Evolutionary conservation across 2,329 filamentous ascomycete species (phyloP).

Genomic region (Beauveria pseudobassiana): DNA sequence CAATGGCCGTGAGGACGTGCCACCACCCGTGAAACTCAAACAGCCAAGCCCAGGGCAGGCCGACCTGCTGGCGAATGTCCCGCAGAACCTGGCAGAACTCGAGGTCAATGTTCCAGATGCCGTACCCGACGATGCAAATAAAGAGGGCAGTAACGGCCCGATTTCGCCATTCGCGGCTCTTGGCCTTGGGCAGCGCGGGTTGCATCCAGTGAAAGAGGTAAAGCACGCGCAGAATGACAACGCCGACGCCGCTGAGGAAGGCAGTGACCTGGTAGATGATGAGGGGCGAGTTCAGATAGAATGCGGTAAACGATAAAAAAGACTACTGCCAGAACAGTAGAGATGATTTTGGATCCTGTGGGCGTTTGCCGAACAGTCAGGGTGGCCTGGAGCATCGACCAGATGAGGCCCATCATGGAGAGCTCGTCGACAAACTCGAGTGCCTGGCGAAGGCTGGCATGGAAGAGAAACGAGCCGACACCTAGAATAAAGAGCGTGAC

Average conservation of each 20-base stretch:
- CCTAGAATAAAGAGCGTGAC: conserved; percentile 33
- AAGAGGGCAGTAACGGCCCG: conserved; percentile 23
- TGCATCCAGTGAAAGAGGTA: conserved; percentile 27
- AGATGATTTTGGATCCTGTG: conserved; percentile 22
- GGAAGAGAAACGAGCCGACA: conserved; percentile 35
- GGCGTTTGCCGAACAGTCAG: conserved; percentile 36
- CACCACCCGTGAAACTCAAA: conserved; percentile 58
- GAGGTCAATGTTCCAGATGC: conserved; percentile 51
- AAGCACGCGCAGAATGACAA: conserved; percentile 26
- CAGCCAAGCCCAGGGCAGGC: conserved; percentile 47
- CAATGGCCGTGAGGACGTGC: conserved; percentile 52
- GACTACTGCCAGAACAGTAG: conserved; percentile 31
- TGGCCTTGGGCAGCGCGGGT: conserved; percentile 21
- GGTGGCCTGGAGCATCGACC: conserved; percentile 43
- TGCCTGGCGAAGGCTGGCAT: conserved; percentile 35
- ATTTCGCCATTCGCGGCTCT: conserved; percentile 20
- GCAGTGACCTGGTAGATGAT: conserved; percentile 36
- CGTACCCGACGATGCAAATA: conserved; percentile 37
- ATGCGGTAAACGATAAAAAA: conserved; percentile 32
- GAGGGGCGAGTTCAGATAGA: conserved; percentile 35
- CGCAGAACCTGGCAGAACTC: conserved; percentile 44
- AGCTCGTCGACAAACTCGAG: conserved; percentile 46
- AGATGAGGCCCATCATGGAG: conserved; percentile 49
- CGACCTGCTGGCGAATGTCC: conserved; percentile 33
- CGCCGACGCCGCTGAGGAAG: conserved; percentile 27